Evolutionary conservation across 257 asterid species (phyloP), one percentile per base, ranked within the genome.

Genomic region (Solanum boliviense): DNA sequence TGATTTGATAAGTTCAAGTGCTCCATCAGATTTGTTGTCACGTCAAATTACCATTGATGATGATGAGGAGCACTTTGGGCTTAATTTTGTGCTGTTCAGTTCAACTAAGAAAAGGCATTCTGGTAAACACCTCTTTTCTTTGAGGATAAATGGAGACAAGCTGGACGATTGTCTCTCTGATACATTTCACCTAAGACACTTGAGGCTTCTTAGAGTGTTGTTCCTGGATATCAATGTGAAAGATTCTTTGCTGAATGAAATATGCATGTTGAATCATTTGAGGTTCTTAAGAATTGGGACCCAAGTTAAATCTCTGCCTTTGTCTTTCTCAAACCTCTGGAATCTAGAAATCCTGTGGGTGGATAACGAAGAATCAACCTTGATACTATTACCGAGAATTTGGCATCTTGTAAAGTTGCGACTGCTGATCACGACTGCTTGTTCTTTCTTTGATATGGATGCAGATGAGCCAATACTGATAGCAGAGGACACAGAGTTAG

Each of bases 371-470:
- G 2, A 0, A 60, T 7, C 27, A 60, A 21, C 13, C 29, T 21
- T 60, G 68, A 10, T 60, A 21, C 68, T 60, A 21, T 60, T 60
- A 60, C 68, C 68, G 27, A 23, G 12, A 58, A 58, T 58, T 58
- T 58, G 68, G 68, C 12, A 58, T 58, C 68, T 60, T 60, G 29
- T 60, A 23, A 60, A 21, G 13, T 60, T 60, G 13, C 13, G 12
- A 60, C 2, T 1, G 27, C 68, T 60, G 13, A 0, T 0, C 6
- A 3, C 8, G 12, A 0, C 0, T 21, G 0, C 2, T 60, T 60
- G 27, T 60, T 60, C 13, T 60, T 60, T 60, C 29, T 21, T 60
- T 60, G 29, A 60, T 23, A 1, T 60, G 68, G 68, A 60, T 60
- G 11, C 29, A 21, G 29, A 60, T 21, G 29, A 20, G 21, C 3